Evolutionary conservation across 2,329 filamentous ascomycete genomes (phyloP), one percentile per base, ranked within the genome.

Genomic region (Cucurbitaria berberidis): DNA sequence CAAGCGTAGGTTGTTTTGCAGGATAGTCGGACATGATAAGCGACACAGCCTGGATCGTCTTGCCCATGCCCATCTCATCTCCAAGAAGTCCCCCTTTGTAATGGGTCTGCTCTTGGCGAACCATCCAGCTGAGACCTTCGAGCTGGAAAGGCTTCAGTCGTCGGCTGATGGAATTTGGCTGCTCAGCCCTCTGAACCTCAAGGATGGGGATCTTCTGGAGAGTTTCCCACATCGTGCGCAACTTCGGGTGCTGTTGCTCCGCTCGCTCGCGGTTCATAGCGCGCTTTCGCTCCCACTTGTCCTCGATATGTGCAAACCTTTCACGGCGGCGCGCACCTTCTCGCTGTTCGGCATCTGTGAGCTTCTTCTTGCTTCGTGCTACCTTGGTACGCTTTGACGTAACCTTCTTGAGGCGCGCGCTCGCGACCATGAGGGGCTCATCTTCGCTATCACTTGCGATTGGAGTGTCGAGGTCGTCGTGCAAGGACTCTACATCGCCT

Each of bases 51-150:
- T 99, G 95, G 45, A 99, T 98, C 0, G 95, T 99, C 79, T 99
- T 99, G 44, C 95, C 95, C 78, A 99, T 90, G 18, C 95, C 95
- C 95, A 99, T 99, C 76, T 99, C 95, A 65, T 99, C 95, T 53
- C 95, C 95, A 1, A 99, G 83, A 2, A 99, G 81, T 13, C 95
- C 95, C 16, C 95, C 95, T 68, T 87, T 90, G 84, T 93, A 98
- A 34, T 89, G 78, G 0, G 86, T 89, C 75, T 90, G 81, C 73
- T 99, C 95, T 82, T 98, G 96, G 49, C 84, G 87, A 55, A 84
- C 86, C 91, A 99, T 96, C 95, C 95, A 99, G 45, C 91, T 88
- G 34, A 99, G 81, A 4, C 95, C 95, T 75, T 97, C 89, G 5
- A 96, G 86, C 70, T 99, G 95, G 72, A 98, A 99, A 0, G 89